Conservation (phyloP, 23 red algal species). For the Gracilaria domingensis region DNA sequence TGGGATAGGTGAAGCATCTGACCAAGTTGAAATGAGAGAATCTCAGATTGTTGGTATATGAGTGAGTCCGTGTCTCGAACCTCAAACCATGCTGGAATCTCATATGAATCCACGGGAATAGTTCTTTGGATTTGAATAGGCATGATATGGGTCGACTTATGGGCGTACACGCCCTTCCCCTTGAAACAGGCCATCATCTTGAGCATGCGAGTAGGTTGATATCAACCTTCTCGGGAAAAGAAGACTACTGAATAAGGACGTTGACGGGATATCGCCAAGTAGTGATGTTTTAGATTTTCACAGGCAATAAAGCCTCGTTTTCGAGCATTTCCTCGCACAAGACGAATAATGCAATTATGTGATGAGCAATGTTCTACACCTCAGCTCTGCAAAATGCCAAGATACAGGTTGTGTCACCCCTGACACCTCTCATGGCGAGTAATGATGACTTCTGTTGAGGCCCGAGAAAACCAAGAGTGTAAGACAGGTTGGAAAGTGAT, state of each 20-base stretch:
- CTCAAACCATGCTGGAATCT: conserved; percentile 19
- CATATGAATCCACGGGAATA: conserved; percentile 24
- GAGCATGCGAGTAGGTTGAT: not conserved
- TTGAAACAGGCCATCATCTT: conserved; percentile 44
- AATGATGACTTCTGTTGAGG: conserved; percentile 7
- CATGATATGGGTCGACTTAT: conserved; percentile 23
- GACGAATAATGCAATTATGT: not conserved
- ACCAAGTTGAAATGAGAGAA: conserved; percentile 34
- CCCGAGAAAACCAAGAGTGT: not conserved
- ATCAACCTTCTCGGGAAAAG: not conserved
- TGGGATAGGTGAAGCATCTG: conserved; percentile 42
- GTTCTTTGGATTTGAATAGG: conserved; percentile 44
- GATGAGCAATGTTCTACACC: not conserved
- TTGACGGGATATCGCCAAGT: not conserved
- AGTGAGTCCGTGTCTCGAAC: conserved; percentile 31
- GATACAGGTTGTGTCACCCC: not conserved
- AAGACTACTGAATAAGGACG: not conserved
- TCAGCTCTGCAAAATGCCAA: not conserved
- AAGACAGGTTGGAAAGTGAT: not conserved
- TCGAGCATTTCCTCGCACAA: not conserved
- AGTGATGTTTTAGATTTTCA: not conserved
- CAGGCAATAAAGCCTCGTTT: not conserved
- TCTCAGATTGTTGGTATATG: conserved; percentile 37
- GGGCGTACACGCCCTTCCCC: conserved; percentile 26
- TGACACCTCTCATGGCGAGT: not conserved